phyloP scores from a whole-genome alignment of 371 early-diverging fungal genomes.

The Choanephora cucurbitarum region DNA sequence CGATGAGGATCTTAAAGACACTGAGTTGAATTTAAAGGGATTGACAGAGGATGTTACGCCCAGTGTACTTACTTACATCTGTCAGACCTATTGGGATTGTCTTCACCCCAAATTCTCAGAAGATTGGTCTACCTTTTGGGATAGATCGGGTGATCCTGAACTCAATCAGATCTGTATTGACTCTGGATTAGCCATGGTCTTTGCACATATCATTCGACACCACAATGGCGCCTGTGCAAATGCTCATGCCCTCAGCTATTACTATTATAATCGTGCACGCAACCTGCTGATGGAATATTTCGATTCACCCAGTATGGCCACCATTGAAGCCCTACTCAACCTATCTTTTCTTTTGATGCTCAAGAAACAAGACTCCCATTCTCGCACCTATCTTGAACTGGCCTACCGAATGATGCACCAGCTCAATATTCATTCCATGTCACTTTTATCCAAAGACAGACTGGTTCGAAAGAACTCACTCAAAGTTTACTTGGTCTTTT shows the following conservation, averaged over 20 bases:
- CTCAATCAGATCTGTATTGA: slow-evolving; percentile 49
- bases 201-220: slow-evolving; percentile 45
- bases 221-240: slow-evolving; percentile 37
- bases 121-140: slow-evolving; percentile 48
- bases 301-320: slow-evolving; percentile 40
- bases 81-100: slow-evolving; percentile 52
- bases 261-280: slow-evolving; percentile 49
- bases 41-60: slow-evolving; percentile 44
- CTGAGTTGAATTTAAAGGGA: slow-evolving; percentile 26
- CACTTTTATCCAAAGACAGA: slow-evolving; percentile 9
- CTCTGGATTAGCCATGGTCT: slow-evolving; percentile 46
- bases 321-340: slow-evolving; percentile 45
- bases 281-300: slow-evolving; percentile 45
- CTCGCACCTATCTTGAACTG: slow-evolving; percentile 40
- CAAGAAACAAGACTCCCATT: slow-evolving; percentile 43
- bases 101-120: slow-evolving; percentile 46
- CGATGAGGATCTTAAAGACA: slow-evolving; percentile 35
- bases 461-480: slow-evolving; percentile 34
- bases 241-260: slow-evolving; percentile 38
- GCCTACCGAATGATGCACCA: slow-evolving; percentile 44
- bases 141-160: slow-evolving; percentile 42
- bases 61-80: slow-evolving; percentile 34
- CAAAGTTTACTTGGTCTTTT: slow-evolving; percentile 40
- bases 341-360: slow-evolving; percentile 41
- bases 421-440: slow-evolving; percentile 32